phyloP scores from a whole-genome alignment of 1,284 basidiomycete species.

The Bondarzewia mesenterica region DNA sequence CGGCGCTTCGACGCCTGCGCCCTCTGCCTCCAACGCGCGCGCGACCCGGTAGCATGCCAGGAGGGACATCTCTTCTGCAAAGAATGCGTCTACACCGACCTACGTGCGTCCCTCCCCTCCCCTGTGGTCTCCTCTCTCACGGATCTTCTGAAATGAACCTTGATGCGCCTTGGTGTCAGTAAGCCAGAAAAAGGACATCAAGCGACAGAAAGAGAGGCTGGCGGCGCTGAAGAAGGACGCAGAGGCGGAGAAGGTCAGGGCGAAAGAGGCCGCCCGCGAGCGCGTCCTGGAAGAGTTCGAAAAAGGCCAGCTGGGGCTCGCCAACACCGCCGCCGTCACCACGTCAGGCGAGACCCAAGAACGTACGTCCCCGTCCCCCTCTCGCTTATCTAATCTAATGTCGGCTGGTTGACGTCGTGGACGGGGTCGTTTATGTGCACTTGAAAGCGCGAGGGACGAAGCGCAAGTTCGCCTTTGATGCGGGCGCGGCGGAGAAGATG shows the following conservation, averaged over 20 bases:
- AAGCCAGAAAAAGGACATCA: slow-evolving; percentile 85
- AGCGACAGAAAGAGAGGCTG: slow-evolving; percentile 72
- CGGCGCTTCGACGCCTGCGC: slow-evolving; percentile 81
- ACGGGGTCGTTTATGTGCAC: not conserved
- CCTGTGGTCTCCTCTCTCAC: slow-evolving; percentile 6
- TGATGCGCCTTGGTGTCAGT: slow-evolving; percentile 32
- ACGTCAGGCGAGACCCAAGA: slow-evolving; percentile 29
- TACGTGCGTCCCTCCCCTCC: slow-evolving; percentile 37
- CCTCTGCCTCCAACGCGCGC: slow-evolving; percentile 73
- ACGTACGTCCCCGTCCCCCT: slow-evolving; percentile 20
- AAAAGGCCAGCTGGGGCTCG: slow-evolving; percentile 65
- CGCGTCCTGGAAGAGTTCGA: slow-evolving; percentile 85
- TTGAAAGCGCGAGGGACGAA: slow-evolving; percentile 47
- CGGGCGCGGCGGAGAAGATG: slow-evolving; percentile 59
- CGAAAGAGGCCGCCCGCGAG: slow-evolving; percentile 68
- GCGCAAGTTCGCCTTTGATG: slow-evolving; percentile 74
- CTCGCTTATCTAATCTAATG: not conserved
- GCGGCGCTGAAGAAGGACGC: slow-evolving; percentile 68
- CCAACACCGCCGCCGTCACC: slow-evolving; percentile 29
- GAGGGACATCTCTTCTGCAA: slow-evolving; percentile 89
- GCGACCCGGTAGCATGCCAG: slow-evolving; percentile 74
- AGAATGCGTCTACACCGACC: slow-evolving; percentile 75
- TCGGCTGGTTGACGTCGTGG: not conserved
- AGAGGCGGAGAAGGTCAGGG: slow-evolving; percentile 61
- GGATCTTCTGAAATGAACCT: not conserved